Evolutionary conservation across 202 grass and related monocot genomes (phyloP).

Genomic region (Musa balbisiana): DNA sequence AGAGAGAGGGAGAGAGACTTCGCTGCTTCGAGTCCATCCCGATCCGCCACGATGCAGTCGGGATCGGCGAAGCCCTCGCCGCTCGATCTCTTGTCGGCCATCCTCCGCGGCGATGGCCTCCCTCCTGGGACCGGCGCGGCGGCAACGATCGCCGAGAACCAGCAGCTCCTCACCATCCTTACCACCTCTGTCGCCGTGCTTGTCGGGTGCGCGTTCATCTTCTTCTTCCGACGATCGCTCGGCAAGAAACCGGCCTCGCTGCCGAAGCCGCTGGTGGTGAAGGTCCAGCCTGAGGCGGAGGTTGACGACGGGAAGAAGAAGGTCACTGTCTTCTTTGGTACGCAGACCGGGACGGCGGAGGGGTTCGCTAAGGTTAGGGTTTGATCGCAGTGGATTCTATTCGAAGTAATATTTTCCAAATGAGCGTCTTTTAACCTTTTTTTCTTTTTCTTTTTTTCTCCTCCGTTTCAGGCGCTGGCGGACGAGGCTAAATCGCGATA

Average conservation of each 20-base stretch:
- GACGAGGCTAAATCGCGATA: conserved; percentile 2
- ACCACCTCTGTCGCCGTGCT: conserved; percentile 26
- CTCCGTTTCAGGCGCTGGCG: conserved; percentile 35
- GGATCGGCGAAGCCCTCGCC: conserved; percentile 33
- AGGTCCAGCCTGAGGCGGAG: background rate
- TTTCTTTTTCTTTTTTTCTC: background rate
- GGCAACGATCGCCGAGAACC: conserved; percentile 11
- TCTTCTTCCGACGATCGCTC: conserved; percentile 25
- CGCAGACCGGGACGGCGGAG: conserved; percentile 87
- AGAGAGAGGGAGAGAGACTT: background rate
- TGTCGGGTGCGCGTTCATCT: conserved; percentile 24
- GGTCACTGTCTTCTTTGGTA: conserved; percentile 75
- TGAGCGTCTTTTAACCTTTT: no score
- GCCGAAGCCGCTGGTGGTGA: conserved; percentile 16
- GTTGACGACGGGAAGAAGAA: conserved; percentile 53
- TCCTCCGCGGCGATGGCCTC: conserved; percentile 12
- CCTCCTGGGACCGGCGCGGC: background rate
- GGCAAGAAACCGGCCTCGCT: background rate
- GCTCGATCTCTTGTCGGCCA: conserved; percentile 33
- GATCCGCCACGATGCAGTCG: conserved; percentile 29
- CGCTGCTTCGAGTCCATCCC: background rate
- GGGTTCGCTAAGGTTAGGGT: conserved; percentile 76
- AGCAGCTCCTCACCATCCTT: conserved; percentile 14
- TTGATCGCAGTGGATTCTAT: background rate
- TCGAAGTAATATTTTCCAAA: no score